phyloP scores from a whole-genome alignment of 371 early-diverging fungal species.

The Apophysomyces variabilis region DNA sequence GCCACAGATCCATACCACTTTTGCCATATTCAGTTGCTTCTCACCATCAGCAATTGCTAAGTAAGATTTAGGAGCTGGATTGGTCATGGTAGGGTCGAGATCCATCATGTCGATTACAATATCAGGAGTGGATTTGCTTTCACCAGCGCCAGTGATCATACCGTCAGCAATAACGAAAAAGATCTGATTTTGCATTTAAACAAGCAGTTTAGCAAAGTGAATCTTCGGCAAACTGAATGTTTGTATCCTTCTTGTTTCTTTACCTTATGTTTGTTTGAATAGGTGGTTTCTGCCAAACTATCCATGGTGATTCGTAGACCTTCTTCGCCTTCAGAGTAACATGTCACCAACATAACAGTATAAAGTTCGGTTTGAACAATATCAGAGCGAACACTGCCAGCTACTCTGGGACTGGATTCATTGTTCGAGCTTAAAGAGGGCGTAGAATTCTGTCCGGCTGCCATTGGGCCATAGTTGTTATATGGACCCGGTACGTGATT shows the following conservation, averaged over 20 bases:
- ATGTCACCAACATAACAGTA: slow-evolving; percentile 68
- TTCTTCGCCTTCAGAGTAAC: slow-evolving; percentile 82
- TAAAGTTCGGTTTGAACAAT: slow-evolving; percentile 54
- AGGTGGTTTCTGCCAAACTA: slow-evolving; percentile 75
- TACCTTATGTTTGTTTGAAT: slow-evolving; percentile 59
- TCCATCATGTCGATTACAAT: slow-evolving; percentile 76
- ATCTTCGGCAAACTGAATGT: not conserved
- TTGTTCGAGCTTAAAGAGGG: slow-evolving; percentile 29
- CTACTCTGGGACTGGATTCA: slow-evolving; percentile 19
- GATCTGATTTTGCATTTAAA: slow-evolving; percentile 15
- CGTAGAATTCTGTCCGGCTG: slow-evolving; percentile 25
- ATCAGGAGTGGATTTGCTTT: slow-evolving; percentile 68
- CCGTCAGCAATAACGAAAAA: slow-evolving; percentile 56
- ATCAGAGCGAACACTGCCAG: slow-evolving; percentile 32
- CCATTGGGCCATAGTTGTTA: slow-evolving; percentile 44
- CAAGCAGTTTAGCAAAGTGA: too few relatives aligned
- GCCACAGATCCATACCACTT: slow-evolving; percentile 54
- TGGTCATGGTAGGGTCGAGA: slow-evolving; percentile 57
- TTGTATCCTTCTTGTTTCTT: not conserved
- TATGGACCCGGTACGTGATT: slow-evolving; percentile 53
- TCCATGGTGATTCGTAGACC: slow-evolving; percentile 83
- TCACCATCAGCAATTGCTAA: slow-evolving; percentile 91
- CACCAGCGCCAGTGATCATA: slow-evolving; percentile 54
- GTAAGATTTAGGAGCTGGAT: slow-evolving; percentile 74
- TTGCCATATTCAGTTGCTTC: slow-evolving; percentile 94